These are phyloP conservation scores for Boletus speciosus DNA, from an alignment of 768 basidiomycete genomes.

Conservation along the genomic window DNA sequence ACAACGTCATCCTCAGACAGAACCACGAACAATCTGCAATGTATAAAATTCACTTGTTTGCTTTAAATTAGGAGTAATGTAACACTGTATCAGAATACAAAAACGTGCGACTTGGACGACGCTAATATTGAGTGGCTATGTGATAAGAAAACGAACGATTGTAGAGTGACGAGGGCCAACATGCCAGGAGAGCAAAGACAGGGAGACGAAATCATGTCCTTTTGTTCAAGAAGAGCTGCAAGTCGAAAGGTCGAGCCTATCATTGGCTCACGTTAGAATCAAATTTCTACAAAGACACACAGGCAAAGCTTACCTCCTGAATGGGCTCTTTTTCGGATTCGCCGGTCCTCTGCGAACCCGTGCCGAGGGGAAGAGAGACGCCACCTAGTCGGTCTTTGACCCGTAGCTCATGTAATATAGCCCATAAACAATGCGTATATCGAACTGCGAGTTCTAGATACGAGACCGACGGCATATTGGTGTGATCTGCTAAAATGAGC, in stretches of 20 bases:
- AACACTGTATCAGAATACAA: constrained; percentile 16
- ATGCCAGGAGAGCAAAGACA: not conserved
- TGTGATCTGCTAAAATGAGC: constrained; percentile 41
- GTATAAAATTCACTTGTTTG: not conserved
- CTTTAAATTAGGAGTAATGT: constrained; percentile 29
- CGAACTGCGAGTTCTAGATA: constrained; percentile 62
- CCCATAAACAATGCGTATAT: constrained; percentile 63
- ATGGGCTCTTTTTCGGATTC: constrained; percentile 33
- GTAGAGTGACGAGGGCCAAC: not conserved
- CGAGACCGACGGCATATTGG: constrained; percentile 51
- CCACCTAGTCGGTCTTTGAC: constrained; percentile 43
- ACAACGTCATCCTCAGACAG: not conserved
- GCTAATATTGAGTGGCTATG: constrained; percentile 10
- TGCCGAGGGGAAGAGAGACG: constrained; percentile 40
- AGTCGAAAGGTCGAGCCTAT: constrained; percentile 51
- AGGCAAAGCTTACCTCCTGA: constrained; percentile 33
- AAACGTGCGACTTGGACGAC: constrained; percentile 12
- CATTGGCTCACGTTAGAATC: not conserved
- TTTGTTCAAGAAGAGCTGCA: constrained; percentile 49
- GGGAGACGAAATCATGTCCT: constrained; percentile 36
- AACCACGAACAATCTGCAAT: not conserved
- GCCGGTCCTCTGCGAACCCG: constrained; percentile 16
- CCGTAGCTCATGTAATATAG: constrained; percentile 47
- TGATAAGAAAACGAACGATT: constrained; percentile 6
- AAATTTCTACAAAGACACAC: not conserved